Evolutionary conservation across 495 filamentous ascomycete species (phyloP), one percentile per base, ranked within the genome.

Genomic region (Hypoxylon fuscum): DNA sequence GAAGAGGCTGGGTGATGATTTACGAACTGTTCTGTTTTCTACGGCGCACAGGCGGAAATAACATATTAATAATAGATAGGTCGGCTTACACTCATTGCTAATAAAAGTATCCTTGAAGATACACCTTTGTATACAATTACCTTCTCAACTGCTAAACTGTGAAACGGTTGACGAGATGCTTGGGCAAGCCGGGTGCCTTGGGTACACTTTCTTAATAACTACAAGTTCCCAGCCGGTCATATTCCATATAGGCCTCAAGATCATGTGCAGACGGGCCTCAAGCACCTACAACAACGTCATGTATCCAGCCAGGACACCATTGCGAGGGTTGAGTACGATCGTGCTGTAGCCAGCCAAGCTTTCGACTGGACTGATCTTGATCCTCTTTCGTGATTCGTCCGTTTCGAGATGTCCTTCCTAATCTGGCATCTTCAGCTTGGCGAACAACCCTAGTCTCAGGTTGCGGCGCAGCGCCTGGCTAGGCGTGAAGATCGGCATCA

Each of bases 31-130:
- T 35, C 47, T 22, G 15, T n/a, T 64, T 49, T 35, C 17, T 20
- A 55, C 8, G 64, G 68, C 58, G 53, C 55, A 31, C 1, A 40
- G 52, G 27, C 18, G 37, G 52, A 12, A 35, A 65, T 41, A 41
- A 44, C 22, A 51, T 31, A 1, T 22, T 54, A 61, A 40, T 53
- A 46, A 4, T 46, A 61, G 21, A 64, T 54, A 54, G 46, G 32
- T 5, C 47, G 37, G 54, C 15, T 34, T 51, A 48, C 41, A 34
- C 15, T 34, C 44, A 32, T 25, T 50, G 46, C 17, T 4, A 23
- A 54, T 43, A 46, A 47, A 34, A 48, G 49, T 37, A 37, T 35
- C 31, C 27, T 3, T 41, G 27, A 23, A 35, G 10, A 51, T 45
- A 32, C 38, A 49, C 6, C 14, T 31, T 53, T 27, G 42, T n/a